These are phyloP conservation scores for Mortierella sp. DNA, from an alignment of 371 early-diverging fungal genomes.

Conservation along the genomic window DNA sequence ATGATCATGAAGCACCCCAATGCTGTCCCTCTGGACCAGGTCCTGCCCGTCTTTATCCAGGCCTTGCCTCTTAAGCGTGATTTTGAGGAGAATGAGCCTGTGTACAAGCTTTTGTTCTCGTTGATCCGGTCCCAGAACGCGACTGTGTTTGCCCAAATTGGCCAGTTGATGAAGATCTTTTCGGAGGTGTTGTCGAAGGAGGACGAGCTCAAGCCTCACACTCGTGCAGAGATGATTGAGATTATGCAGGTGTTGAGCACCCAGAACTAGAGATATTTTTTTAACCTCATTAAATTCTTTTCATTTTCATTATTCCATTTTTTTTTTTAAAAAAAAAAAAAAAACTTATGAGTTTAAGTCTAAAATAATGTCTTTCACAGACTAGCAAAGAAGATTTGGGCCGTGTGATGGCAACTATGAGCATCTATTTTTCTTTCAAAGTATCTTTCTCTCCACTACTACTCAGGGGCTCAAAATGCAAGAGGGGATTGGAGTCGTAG, in stretches of 20 bases:
- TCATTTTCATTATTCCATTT: too few species aligned
- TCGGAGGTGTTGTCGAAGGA: constrained; percentile 50
- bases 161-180: constrained; percentile 31
- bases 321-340: too few species aligned
- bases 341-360: too few species aligned
- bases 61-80: constrained; percentile 84
- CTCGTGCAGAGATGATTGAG: constrained; percentile 67
- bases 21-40: constrained; percentile 74
- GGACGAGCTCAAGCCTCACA: constrained; percentile 65
- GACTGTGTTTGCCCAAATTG: constrained; percentile 53
- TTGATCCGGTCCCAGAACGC: constrained; percentile 70
- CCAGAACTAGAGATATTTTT: too few species aligned
- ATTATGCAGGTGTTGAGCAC: constrained; percentile 54
- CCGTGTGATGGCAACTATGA: too few species aligned
- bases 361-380: too few species aligned
- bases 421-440: too few species aligned
- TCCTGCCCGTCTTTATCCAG: constrained; percentile 74
- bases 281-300: too few species aligned
- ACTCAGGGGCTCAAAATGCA: too few species aligned
- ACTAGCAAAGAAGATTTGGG: too few species aligned
- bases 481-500: too few species aligned
- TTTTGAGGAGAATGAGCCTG: constrained; percentile 84
- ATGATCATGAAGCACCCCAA: constrained; percentile 77
- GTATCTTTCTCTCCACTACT: too few species aligned
- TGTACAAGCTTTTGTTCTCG: constrained; percentile 74